Conservation (phyloP, 1,284 basidiomycete genomes). For the Cystobasidium pallidum region DNA sequence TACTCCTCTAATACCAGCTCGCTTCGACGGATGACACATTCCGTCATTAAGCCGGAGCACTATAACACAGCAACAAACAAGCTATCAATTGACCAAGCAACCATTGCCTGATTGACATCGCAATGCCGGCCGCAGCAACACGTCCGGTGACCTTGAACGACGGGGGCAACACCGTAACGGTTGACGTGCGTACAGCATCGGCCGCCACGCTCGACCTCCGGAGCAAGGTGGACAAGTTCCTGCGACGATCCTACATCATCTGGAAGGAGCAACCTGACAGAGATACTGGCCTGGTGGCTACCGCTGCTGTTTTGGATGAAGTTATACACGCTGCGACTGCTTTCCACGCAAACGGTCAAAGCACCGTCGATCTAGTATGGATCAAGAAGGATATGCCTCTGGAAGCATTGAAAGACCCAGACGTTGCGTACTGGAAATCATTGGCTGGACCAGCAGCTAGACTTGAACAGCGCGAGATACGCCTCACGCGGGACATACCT, state of each 20-base stretch:
- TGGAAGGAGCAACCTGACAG: not conserved
- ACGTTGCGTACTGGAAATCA: conserved; percentile 9
- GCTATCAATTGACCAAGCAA: not conserved
- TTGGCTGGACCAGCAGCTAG: conserved; percentile 13
- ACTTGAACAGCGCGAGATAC: conserved; percentile 10
- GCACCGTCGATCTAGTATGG: conserved; percentile 12
- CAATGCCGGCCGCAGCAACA: not conserved
- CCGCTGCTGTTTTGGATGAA: conserved; percentile 20
- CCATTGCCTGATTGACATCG: not conserved
- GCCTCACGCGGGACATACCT: not conserved
- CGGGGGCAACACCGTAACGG: not conserved
- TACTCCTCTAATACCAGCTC: too few species aligned
- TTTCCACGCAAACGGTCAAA: conserved; percentile 8
- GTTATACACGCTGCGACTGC: conserved; percentile 20
- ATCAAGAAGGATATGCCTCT: conserved; percentile 31
- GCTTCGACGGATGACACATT: too few species aligned
- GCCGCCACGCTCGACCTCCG: not conserved
- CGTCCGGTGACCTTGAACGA: not conserved
- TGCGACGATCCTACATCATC: not conserved
- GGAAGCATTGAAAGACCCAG: conserved; percentile 5
- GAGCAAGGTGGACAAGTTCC: not conserved
- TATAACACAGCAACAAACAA: not conserved
- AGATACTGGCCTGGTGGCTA: conserved; percentile 23
- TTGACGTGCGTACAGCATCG: not conserved
- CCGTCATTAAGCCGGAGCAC: not conserved